phyloP scores from a whole-genome alignment of 495 filamentous ascomycete genomes.

The Talaromyces borbonicus region DNA sequence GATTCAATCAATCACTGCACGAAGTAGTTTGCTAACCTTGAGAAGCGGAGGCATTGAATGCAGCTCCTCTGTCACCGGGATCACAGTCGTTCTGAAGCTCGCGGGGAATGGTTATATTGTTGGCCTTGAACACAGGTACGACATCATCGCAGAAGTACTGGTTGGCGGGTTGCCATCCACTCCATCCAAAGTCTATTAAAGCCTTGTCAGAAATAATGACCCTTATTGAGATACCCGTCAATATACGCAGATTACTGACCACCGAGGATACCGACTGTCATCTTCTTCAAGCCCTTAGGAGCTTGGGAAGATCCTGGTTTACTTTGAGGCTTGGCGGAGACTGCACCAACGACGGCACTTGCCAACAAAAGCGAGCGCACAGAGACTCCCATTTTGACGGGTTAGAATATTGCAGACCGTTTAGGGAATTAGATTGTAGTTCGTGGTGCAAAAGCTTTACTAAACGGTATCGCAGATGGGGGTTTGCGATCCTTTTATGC shows the following conservation, averaged over 20 bases:
- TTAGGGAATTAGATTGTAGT: background rate
- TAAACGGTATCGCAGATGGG: too few species aligned
- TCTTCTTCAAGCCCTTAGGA: constrained; percentile 8
- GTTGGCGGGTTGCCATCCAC: constrained; percentile 14
- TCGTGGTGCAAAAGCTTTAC: too few species aligned
- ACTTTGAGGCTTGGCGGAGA: constrained; percentile 1
- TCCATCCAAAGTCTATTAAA: constrained; percentile 15
- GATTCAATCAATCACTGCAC: background rate
- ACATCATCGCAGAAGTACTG: constrained; percentile 14
- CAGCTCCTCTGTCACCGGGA: constrained; percentile 10
- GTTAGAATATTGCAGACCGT: background rate
- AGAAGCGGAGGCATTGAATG: constrained; percentile 13
- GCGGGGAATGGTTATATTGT: constrained; percentile 9
- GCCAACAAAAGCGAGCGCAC: background rate
- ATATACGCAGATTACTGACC: constrained; percentile 6
- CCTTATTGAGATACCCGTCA: background rate
- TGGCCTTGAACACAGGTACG: constrained; percentile 8
- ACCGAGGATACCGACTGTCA: constrained; percentile 13
- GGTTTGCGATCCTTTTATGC: too few species aligned
- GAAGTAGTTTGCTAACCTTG: constrained; percentile 10
- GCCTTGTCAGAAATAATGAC: background rate
- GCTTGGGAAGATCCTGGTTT: constrained; percentile 5
- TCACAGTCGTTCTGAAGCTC: constrained; percentile 16
- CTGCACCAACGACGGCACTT: background rate
- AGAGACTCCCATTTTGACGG: background rate